These are phyloP conservation scores for Sordariomycetes sp. DNA, from an alignment of 2,329 filamentous ascomycete genomes.

Conservation along the genomic window DNA sequence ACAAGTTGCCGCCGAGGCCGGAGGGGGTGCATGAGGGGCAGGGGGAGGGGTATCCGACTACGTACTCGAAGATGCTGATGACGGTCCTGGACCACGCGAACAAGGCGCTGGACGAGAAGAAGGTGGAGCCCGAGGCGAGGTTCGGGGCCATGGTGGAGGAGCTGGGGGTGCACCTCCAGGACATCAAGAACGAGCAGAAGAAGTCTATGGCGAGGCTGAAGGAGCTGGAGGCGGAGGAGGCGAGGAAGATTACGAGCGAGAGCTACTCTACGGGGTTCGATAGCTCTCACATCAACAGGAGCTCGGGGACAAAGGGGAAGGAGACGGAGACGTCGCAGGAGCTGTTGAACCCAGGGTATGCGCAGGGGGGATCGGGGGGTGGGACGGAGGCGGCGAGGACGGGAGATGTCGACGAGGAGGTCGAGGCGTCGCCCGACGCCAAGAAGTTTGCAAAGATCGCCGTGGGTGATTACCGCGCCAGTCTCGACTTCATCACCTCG, in stretches of 20 bases:
- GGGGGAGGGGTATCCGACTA: slow-evolving; percentile 60
- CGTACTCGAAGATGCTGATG: slow-evolving; percentile 98
- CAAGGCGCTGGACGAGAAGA: slow-evolving; percentile 64
- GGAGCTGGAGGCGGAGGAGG: slow-evolving; percentile 73
- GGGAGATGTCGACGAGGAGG: slow-evolving; percentile 34
- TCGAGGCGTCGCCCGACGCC: slow-evolving; percentile 66
- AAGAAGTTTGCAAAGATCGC: slow-evolving; percentile 72
- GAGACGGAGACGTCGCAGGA: slow-evolving; percentile 46
- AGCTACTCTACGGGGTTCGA: slow-evolving; percentile 81
- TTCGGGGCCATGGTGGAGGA: slow-evolving; percentile 69
- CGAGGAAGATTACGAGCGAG: slow-evolving; percentile 88
- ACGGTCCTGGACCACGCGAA: slow-evolving; percentile 90
- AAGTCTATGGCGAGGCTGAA: slow-evolving; percentile 62
- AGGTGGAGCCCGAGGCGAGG: slow-evolving; percentile 46
- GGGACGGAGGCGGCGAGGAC: slow-evolving; percentile 5
- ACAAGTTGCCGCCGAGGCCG: slow-evolving; percentile 61
- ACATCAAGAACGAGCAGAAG: slow-evolving; percentile 66
- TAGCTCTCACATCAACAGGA: slow-evolving; percentile 67
- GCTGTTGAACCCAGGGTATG: slow-evolving; percentile 32
- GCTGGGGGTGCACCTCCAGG: slow-evolving; percentile 60
- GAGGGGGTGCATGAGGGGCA: slow-evolving; percentile 64
- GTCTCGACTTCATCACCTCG: slow-evolving; percentile 62
- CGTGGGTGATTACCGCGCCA: slow-evolving; percentile 57
- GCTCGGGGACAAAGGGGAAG: slow-evolving; percentile 28
- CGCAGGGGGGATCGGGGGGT: slow-evolving; percentile 12